Percentiles rank a stretch among this genome's conserved stretches.
phyloP scores from a whole-genome alignment of 306 rosid species.

The Hippophae tibetana region DNA sequence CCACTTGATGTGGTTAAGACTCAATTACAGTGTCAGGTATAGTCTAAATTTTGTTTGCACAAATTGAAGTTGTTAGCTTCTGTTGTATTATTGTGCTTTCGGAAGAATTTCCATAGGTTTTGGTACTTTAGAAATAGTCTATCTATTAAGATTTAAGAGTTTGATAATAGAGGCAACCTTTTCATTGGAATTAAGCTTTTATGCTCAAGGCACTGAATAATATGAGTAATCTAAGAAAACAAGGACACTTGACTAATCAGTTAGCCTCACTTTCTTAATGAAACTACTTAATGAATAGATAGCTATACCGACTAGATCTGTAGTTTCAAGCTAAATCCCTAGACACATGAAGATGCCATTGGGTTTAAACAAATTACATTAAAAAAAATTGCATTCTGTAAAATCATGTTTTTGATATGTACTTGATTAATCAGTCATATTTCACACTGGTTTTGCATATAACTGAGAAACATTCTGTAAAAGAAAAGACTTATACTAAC shows the following conservation, averaged over 20 bases:
- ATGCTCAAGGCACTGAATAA: too few relatives aligned
- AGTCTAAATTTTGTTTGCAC: background rate
- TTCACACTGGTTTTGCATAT: too few relatives aligned
- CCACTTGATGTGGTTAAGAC: conserved; percentile 83
- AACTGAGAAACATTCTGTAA: too few relatives aligned
- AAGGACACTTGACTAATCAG: background rate
- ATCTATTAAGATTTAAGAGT: background rate
- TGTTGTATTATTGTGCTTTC: background rate
- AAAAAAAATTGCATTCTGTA: background rate
- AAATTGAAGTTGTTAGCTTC: background rate
- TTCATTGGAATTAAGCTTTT: background rate
- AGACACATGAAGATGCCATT: background rate
- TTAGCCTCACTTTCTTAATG: background rate
- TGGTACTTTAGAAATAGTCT: background rate
- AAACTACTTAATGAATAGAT: background rate
- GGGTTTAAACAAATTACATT: background rate
- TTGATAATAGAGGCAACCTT: background rate
- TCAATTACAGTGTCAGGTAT: conserved; percentile 80
- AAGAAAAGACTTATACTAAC: too few relatives aligned
- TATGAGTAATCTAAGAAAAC: background rate
- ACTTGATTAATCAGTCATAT: too few relatives aligned
- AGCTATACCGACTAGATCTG: background rate
- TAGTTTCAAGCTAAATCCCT: background rate
- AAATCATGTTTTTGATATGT: too few relatives aligned
- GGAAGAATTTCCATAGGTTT: background rate